Conservation (phyloP, 1,284 basidiomycete species). For the Malassezia furfur region DNA sequence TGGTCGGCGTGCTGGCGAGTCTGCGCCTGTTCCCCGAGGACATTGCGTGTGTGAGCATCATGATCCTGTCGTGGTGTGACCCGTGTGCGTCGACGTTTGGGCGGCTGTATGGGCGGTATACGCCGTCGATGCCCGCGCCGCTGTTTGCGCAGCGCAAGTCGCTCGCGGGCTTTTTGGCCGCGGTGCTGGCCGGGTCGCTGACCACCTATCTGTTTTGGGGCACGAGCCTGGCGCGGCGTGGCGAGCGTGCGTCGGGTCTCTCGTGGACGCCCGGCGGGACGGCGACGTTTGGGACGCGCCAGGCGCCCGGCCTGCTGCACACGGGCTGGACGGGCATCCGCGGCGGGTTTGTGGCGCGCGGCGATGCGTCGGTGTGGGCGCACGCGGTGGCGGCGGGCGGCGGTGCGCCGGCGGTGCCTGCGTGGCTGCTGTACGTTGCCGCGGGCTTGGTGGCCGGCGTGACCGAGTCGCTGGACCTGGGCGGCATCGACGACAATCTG, state of each 20-base stretch:
- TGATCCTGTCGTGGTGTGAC: slow-evolving; percentile 81
- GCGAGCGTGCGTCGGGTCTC: slow-evolving; percentile 29
- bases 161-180: slow-evolving; percentile 79
- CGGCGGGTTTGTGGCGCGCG: slow-evolving; percentile 22
- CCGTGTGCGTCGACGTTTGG: slow-evolving; percentile 89
- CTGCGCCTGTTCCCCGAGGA: slow-evolving; percentile 55
- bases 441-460: slow-evolving; percentile 48
- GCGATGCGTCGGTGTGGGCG: slow-evolving; percentile 19
- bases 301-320: slow-evolving; percentile 17
- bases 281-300: slow-evolving; percentile 30
- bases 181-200: slow-evolving; percentile 63
- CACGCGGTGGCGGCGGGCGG: slow-evolving; percentile 6
- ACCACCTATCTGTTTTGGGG: slow-evolving; percentile 72
- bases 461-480: slow-evolving; percentile 59
- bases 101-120: slow-evolving; percentile 68
- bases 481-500: slow-evolving; percentile 80
- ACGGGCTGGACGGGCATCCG: slow-evolving; percentile 31
- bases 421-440: slow-evolving; percentile 24
- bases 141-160: slow-evolving; percentile 76
- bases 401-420: slow-evolving; percentile 26
- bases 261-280: slow-evolving; percentile 24
- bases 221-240: slow-evolving; percentile 31
- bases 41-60: slow-evolving; percentile 42
- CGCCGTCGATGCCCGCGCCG: slow-evolving; percentile 64
- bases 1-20: slow-evolving; percentile 76